These are phyloP conservation scores for Erucastrum elatum DNA, from an alignment of 345 rosid species.

Conservation along the genomic window DNA sequence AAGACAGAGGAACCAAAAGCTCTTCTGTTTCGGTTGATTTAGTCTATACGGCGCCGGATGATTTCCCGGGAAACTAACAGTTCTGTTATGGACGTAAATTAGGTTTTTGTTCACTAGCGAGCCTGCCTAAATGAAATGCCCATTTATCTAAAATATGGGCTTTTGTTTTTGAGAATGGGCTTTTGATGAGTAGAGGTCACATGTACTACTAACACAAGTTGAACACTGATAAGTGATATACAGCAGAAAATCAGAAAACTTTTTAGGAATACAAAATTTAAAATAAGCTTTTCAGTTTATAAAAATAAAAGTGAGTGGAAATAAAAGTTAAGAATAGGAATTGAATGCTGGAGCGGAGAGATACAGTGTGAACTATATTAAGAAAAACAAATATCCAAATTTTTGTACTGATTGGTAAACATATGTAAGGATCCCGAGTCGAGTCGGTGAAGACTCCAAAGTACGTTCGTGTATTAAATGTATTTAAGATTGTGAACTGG, in stretches of 20 bases:
- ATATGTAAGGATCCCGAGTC: slow-evolving; percentile 27
- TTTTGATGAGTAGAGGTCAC: background rate
- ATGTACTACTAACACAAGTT: background rate
- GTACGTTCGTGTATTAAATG: slow-evolving; percentile 1
- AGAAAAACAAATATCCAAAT: too few species aligned
- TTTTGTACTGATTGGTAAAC: too few species aligned
- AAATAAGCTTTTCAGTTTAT: background rate
- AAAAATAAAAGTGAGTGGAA: too few species aligned
- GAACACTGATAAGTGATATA: background rate
- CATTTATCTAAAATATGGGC: background rate
- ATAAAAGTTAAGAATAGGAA: too few species aligned
- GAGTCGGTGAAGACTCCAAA: slow-evolving; percentile 40
- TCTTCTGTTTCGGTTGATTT: slow-evolving; percentile 3
- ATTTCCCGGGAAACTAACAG: background rate
- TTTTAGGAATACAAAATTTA: too few species aligned
- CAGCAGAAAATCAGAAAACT: too few species aligned
- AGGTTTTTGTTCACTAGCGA: background rate
- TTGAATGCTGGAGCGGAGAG: too few species aligned
- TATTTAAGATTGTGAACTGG: background rate
- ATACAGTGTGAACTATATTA: too few species aligned
- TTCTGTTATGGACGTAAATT: background rate
- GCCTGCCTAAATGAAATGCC: background rate
- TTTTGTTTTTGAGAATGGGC: background rate
- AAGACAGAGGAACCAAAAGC: too few species aligned
- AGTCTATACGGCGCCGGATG: slow-evolving; percentile 20